Conservation (phyloP, 208 protist species). For the Herpetomonas tarakana region DNA sequence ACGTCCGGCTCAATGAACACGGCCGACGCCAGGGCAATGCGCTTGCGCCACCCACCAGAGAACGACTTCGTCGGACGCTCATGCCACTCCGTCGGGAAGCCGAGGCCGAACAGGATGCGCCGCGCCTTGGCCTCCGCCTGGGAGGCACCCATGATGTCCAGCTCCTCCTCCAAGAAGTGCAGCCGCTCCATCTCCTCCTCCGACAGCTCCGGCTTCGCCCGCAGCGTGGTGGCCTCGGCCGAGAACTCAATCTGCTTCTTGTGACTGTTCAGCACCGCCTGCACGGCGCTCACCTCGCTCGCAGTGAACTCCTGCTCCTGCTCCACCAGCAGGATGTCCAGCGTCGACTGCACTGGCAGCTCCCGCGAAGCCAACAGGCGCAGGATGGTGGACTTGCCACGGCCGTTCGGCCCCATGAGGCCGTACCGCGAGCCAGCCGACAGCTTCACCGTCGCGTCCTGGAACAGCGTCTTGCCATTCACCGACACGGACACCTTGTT, state of each 20-base stretch:
- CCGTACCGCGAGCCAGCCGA: conserved; percentile 92
- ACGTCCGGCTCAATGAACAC: conserved; percentile 95
- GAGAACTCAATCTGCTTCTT: conserved; percentile 83
- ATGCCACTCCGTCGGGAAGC: conserved; percentile 92
- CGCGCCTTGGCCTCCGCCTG: conserved; percentile 83
- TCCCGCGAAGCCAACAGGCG: conserved; percentile 78
- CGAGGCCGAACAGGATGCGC: conserved; percentile 91
- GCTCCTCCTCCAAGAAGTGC: conserved; percentile 87
- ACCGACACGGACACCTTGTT: conserved; percentile 86
- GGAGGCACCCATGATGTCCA: conserved; percentile 92
- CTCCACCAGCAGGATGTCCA: conserved; percentile 95
- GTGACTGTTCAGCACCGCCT: conserved; percentile 91
- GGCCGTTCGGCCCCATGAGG: conserved; percentile 96
- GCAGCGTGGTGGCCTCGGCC: conserved; percentile 70
- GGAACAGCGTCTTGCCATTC: conserved; percentile 80
- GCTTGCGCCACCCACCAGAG: conserved; percentile 91
- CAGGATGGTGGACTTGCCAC: conserved; percentile 95
- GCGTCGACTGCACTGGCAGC: conserved; percentile 88
- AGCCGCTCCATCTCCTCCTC: conserved; percentile 74
- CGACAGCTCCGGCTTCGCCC: conserved; percentile 54
- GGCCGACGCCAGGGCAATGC: conserved; percentile 93
- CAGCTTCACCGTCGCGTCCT: conserved; percentile 73
- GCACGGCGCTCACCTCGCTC: conserved; percentile 69
- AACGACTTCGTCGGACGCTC: conserved; percentile 88
- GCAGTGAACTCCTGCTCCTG: conserved; percentile 95